Conservation (phyloP, 2,329 filamentous ascomycete genomes). For the Cercospora sp. region DNA sequence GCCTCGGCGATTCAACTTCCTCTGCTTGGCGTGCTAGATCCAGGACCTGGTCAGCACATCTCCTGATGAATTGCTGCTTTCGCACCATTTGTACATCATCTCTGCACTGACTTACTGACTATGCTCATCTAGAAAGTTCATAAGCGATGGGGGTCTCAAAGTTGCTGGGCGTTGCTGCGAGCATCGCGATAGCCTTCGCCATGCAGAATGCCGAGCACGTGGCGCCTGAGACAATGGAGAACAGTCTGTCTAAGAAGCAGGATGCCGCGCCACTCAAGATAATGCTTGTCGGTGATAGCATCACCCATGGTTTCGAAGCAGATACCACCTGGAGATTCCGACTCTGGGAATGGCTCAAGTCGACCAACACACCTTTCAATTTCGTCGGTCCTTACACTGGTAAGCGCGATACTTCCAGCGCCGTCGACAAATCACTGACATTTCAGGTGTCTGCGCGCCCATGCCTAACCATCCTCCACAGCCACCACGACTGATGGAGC, state of each 20-base stretch:
- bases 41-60: background rate
- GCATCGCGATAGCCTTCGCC: background rate
- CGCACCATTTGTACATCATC: background rate
- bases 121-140: background rate
- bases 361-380: conserved; percentile 35
- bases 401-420: background rate
- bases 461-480: conserved; percentile 3
- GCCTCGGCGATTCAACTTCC: conserved; percentile 1
- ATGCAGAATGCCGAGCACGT: background rate
- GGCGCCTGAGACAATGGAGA: background rate
- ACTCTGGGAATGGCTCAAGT: conserved; percentile 44
- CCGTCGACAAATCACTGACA: background rate
- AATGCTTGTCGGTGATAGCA: conserved; percentile 31
- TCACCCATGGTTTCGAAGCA: conserved; percentile 38
- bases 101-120: background rate
- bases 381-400: conserved; percentile 39
- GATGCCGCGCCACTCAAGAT: conserved; percentile 13
- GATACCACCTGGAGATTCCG: conserved; percentile 49
- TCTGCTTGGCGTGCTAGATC: conserved; percentile 3
- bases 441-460: conserved; percentile 10
- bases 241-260: background rate
- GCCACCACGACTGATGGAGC: conserved; percentile 6
- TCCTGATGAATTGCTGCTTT: background rate
- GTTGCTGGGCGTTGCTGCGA: background rate
- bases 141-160: background rate